Base-by-base conservation (phyloP, 2,329 filamentous ascomycete genomes). In the Pochonia chlamydosporia region DNA sequence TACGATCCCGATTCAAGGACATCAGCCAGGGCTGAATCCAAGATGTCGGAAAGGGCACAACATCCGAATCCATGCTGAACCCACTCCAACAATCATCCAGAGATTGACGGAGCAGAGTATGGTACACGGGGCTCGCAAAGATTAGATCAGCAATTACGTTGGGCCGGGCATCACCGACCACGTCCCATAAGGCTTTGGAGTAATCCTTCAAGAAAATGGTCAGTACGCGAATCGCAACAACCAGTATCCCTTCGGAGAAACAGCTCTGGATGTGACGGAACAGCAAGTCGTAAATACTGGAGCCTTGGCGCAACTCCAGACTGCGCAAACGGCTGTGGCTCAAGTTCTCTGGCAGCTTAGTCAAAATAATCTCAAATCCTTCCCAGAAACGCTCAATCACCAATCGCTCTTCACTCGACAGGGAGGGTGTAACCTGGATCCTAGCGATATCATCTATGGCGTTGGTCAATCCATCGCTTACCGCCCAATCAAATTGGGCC, bases 401-500 rank as follows among this genome's bases (percentile, higher is more conserved):
- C 50, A 65, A 51, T 61, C 61, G 58, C 40, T 66, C 58, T 44
- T 66, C 63, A 14, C 72, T 64, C 20, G 54, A 58, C 2, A 59
- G 54, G 16, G 60, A 56, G 1, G 52, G 47, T 4, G 44, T 43
- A 16, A 62, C 48, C 39, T 77, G 77, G 46, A 72, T 75, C 49
- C 57, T 60, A 36, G 79, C 77, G 2, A 85, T 81, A 24, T 77
- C 73, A 43, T 76, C 70, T 49, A 96, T 81, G 7, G 82, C 83
- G 47, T 77, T 72, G 31, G 82, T 70, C 16, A 97, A 72, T 28
- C 84, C 82, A 51, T 87, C 84, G 52, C 84, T 83, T 35, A 96
- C 82, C 10, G 88, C 87, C 85, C 87, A 95, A 37, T 96, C 87
- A 61, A 96, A 97, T 54, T 93, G 87, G 30, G 82, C 75, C 9